Conservation (phyloP, 257 asterid genomes). For the Ligustrum vulgare region DNA sequence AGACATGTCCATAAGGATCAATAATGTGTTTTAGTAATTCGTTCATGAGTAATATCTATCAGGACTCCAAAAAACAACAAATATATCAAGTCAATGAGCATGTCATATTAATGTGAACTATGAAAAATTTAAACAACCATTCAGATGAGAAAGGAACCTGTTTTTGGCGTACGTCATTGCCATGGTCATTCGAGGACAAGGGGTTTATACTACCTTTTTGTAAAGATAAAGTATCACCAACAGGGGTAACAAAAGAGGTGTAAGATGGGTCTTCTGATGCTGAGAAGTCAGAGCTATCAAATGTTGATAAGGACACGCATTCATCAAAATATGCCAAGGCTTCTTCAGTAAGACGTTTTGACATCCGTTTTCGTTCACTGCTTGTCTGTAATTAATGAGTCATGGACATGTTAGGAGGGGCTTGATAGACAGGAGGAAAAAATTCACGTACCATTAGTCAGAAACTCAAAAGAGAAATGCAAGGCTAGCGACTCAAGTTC, state of each 20-base stretch:
- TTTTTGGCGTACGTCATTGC: slow-evolving; percentile 33
- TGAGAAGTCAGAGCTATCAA: slow-evolving; percentile 95
- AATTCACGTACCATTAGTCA: background rate
- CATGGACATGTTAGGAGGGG: slow-evolving; percentile 20
- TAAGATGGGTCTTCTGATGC: slow-evolving; percentile 76
- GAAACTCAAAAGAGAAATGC: background rate
- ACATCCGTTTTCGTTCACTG: slow-evolving; percentile 74
- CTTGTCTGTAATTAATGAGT: slow-evolving; percentile 58
- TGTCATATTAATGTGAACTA: background rate
- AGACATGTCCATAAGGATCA: background rate
- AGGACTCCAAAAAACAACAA: background rate
- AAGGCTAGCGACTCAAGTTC: background rate
- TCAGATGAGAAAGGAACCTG: slow-evolving; percentile 47
- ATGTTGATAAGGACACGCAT: slow-evolving; percentile 88
- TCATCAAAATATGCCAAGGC: slow-evolving; percentile 92
- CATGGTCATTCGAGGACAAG: slow-evolving; percentile 28
- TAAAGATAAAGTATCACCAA: slow-evolving; percentile 27
- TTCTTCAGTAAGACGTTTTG: slow-evolving; percentile 81
- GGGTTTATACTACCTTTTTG: slow-evolving; percentile 39
- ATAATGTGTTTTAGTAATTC: background rate
- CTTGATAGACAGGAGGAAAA: background rate
- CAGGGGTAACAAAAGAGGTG: slow-evolving; percentile 33
- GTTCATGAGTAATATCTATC: background rate
- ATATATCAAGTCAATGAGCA: background rate
- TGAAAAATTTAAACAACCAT: slow-evolving; percentile 1